These are phyloP conservation scores for Neobulgaria alba DNA, from an alignment of 2,329 filamentous ascomycete genomes.

Conservation along the genomic window DNA sequence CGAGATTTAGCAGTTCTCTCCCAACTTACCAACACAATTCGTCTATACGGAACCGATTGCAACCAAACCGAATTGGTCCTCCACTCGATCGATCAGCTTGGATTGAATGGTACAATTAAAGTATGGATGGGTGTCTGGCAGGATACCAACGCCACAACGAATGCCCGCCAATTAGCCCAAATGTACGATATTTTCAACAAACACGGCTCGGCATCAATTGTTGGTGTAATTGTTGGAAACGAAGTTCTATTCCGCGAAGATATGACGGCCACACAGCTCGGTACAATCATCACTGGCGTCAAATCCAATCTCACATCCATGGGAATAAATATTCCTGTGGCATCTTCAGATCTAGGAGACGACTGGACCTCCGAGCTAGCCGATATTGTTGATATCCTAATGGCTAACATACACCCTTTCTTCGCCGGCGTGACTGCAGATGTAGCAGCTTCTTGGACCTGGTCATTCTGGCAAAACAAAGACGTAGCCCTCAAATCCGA, in stretches of 20 bases:
- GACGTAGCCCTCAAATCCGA: constrained; percentile 56
- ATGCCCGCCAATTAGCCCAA: constrained; percentile 68
- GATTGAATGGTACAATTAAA: constrained; percentile 65
- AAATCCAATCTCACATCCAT: constrained; percentile 62
- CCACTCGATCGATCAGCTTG: constrained; percentile 67
- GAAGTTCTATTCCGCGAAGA: constrained; percentile 71
- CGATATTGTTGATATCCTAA: constrained; percentile 69
- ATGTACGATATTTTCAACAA: constrained; percentile 77
- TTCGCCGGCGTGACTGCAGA: constrained; percentile 70
- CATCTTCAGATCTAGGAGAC: constrained; percentile 82
- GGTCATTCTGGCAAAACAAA: constrained; percentile 66
- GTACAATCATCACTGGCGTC: constrained; percentile 56
- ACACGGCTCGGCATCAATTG: constrained; percentile 62
- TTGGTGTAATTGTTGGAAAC: constrained; percentile 74
- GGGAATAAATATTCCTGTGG: constrained; percentile 62
- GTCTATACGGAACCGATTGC: constrained; percentile 92
- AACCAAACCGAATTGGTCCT: constrained; percentile 95
- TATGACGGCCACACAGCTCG: constrained; percentile 57
- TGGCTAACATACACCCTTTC: constrained; percentile 96
- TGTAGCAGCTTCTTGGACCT: constrained; percentile 71
- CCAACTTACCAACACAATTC: constrained; percentile 79
- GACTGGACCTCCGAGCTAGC: constrained; percentile 72
- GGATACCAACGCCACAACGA: constrained; percentile 75
- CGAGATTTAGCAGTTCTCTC: constrained; percentile 83
- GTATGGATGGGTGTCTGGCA: constrained; percentile 95